These are phyloP conservation scores for Avicennia marina DNA, from an alignment of 257 asterid species.

Conservation along the genomic window DNA sequence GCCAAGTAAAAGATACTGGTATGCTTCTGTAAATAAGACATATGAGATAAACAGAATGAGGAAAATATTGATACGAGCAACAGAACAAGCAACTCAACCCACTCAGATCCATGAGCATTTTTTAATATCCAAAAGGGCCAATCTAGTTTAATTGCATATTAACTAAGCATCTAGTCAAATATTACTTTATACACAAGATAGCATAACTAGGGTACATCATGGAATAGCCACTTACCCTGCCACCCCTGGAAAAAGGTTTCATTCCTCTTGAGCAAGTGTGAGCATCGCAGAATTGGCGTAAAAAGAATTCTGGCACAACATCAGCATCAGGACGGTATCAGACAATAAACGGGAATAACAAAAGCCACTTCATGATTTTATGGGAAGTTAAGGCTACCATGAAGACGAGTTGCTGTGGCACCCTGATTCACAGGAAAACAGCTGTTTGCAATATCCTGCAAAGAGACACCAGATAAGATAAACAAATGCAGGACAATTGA, in stretches of 20 bases:
- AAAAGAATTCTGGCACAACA: constrained; percentile 59
- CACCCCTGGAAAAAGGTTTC: constrained; percentile 82
- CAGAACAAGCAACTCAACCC: not conserved
- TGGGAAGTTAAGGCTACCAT: constrained; percentile 39
- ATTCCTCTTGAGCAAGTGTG: constrained; percentile 67
- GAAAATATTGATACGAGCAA: not conserved
- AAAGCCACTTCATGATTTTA: constrained; percentile 3
- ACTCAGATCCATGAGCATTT: no score
- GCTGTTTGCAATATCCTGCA: constrained; percentile 73
- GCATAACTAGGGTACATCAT: not conserved
- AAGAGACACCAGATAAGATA: constrained; percentile 8
- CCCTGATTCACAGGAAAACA: constrained; percentile 75
- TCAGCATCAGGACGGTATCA: constrained; percentile 12
- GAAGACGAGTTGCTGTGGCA: constrained; percentile 66
- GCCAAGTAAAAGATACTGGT: constrained; percentile 62
- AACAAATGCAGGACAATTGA: not conserved
- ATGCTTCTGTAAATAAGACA: constrained; percentile 53
- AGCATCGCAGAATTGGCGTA: constrained; percentile 90
- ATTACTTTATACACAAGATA: not conserved
- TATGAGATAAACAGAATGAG: not conserved
- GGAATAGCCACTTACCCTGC: constrained; percentile 50
- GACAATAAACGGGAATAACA: constrained; percentile 14
- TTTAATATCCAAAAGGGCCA: no score
- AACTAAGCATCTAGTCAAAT: not conserved
- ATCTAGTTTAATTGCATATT: no score